Percentiles rank a stretch among this genome's conserved stretches.
These are phyloP conservation scores for Phytopythium sindhum DNA, from an alignment of 352 stramenopile species.

Conservation along the genomic window DNA sequence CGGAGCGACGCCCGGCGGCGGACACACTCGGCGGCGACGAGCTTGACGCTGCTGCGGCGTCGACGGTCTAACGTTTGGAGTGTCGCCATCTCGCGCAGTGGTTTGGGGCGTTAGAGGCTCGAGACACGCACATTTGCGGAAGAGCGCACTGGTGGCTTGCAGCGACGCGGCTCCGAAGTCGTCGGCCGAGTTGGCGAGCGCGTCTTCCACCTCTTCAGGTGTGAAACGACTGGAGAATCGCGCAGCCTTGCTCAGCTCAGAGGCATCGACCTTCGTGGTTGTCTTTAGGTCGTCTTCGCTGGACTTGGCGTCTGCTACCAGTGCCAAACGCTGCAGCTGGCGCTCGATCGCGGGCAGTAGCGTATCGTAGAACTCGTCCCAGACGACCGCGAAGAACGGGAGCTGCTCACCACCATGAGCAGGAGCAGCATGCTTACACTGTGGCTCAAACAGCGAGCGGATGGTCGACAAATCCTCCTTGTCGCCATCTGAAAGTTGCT, in stretches of 20 bases:
- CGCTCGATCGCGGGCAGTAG: constrained; percentile 42
- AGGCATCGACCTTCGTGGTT: not conserved
- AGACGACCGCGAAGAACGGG: constrained; percentile 53
- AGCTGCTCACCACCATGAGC: constrained; percentile 28
- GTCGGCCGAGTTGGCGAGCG: constrained; percentile 53
- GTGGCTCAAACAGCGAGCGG: constrained; percentile 41
- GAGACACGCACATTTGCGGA: constrained; percentile 51
- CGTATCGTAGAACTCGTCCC: constrained; percentile 45
- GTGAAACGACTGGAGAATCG: constrained; percentile 29
- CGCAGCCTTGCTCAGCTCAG: not conserved
- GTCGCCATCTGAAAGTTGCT: not conserved
- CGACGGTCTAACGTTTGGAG: not conserved
- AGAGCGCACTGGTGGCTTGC: constrained; percentile 13
- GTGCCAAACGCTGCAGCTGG: constrained; percentile 10
- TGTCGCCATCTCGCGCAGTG: not conserved
- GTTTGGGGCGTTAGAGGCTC: constrained; percentile 18
- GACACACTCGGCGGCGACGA: constrained; percentile 40
- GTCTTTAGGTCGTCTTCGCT: not conserved
- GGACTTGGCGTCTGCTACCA: not conserved
- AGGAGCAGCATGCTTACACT: constrained; percentile 33
- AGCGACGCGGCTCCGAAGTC: constrained; percentile 37
- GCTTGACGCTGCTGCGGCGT: constrained; percentile 13
- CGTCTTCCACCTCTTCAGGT: constrained; percentile 47
- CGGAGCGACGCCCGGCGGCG: constrained; percentile 25
- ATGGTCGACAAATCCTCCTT: constrained; percentile 26